These are phyloP conservation scores for Ceratobasidium sp. DNA, from an alignment of 1,284 basidiomycete genomes.

Conservation along the genomic window DNA sequence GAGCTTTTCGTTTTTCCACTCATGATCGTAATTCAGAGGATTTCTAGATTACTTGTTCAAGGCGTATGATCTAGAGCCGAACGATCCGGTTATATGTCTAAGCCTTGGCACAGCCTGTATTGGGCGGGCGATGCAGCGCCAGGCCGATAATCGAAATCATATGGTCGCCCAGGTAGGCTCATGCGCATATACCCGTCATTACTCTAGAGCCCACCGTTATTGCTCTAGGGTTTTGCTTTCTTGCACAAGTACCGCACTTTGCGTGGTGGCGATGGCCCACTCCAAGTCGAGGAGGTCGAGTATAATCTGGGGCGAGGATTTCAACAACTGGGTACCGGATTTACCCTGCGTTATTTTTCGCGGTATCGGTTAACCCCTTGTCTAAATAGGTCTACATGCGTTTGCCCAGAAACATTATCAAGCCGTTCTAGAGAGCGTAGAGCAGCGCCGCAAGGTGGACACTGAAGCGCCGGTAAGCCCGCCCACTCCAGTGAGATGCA, in stretches of 20 bases:
- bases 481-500: slow-evolving; percentile 43
- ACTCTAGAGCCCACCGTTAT: slow-evolving; percentile 7
- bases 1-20: slow-evolving; percentile 56
- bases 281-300: slow-evolving; percentile 79
- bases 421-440: slow-evolving; percentile 73
- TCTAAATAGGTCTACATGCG: slow-evolving; percentile 74
- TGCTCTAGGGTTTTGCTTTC: slow-evolving; percentile 81
- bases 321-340: slow-evolving; percentile 82
- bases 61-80: slow-evolving; percentile 85
- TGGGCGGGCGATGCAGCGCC: slow-evolving; percentile 91
- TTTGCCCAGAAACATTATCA: slow-evolving; percentile 89
- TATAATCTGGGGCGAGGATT: slow-evolving; percentile 93
- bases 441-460: slow-evolving; percentile 57
- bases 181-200: slow-evolving; percentile 2
- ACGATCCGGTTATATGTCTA: slow-evolving; percentile 89
- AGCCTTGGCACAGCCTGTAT: slow-evolving; percentile 86
- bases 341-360: not conserved
- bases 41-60: slow-evolving; percentile 85
- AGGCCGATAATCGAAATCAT: slow-evolving; percentile 94
- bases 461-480: slow-evolving; percentile 46
- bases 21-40: slow-evolving; percentile 13
- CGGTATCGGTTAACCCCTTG: slow-evolving; percentile 4
- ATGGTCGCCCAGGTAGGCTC: slow-evolving; percentile 75
- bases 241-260: slow-evolving; percentile 79
- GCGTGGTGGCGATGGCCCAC: slow-evolving; percentile 60